A percentile compares a stretch with the other conserved stretches of the same genome.
phyloP scores from a whole-genome alignment of 179 eudicot genomes.

The Camellia oleifera region DNA sequence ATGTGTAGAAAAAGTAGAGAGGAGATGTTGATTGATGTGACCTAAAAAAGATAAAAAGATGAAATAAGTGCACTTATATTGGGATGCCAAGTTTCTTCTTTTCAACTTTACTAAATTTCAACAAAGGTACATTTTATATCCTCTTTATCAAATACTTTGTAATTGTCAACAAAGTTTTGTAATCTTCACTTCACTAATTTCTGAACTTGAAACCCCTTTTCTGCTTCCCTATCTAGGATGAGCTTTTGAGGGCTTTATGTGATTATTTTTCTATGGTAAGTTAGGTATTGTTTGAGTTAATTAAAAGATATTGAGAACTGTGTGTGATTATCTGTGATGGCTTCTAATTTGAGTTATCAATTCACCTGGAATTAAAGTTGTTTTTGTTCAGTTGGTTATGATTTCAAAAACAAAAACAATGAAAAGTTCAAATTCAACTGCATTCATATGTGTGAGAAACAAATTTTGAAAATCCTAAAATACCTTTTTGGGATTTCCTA shows the following conservation, averaged over 20 bases:
- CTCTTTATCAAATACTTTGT: not conserved
- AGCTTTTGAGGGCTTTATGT: not conserved
- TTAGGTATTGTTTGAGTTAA: not conserved
- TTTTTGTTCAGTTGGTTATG: no score
- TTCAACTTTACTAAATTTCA: not conserved
- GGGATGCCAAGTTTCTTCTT: not conserved
- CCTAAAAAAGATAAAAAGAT: no score
- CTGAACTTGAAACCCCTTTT: not conserved
- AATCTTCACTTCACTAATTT: not conserved
- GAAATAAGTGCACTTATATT: no score
- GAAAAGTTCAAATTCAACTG: no score
- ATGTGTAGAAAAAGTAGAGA: no score
- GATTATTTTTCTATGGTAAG: not conserved
- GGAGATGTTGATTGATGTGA: no score
- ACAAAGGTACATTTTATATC: not conserved
- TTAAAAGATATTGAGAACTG: not conserved
- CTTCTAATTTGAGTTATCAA: not conserved
- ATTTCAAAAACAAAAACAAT: no score
- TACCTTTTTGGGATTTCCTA: no score
- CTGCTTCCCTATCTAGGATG: not conserved
- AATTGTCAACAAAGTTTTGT: no score
- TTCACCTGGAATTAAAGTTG: not conserved
- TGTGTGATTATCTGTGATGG: not conserved
- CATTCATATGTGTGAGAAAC: no score
- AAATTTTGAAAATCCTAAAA: no score